These are phyloP conservation scores for Meripilus lineatus DNA, from an alignment of 1,284 basidiomycete species.

Conservation along the genomic window DNA sequence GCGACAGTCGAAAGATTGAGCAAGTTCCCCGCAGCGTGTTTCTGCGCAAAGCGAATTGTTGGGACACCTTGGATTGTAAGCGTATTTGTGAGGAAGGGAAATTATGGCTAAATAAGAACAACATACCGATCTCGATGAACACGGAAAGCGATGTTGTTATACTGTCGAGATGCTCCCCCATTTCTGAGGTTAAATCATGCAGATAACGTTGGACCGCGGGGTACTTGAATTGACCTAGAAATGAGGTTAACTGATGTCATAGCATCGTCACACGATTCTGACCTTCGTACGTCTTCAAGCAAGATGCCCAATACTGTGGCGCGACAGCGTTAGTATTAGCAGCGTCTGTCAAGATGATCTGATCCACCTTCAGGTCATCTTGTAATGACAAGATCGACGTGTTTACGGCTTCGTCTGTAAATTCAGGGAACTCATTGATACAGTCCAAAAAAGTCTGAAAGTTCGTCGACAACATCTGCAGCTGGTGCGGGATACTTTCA, in stretches of 20 bases:
- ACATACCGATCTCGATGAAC: constrained; percentile 68
- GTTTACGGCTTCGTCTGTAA: constrained; percentile 68
- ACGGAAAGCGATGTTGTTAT: constrained; percentile 59
- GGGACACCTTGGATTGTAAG: constrained; percentile 48
- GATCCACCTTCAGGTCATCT: constrained; percentile 56
- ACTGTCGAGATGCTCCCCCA: constrained; percentile 65
- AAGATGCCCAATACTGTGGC: constrained; percentile 63
- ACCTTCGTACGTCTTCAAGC: constrained; percentile 59
- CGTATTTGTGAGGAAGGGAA: constrained; percentile 1
- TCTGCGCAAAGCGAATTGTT: constrained; percentile 69
- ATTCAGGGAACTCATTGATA: constrained; percentile 71
- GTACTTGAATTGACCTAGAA: constrained; percentile 59
- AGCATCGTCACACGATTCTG: constrained; percentile 8
- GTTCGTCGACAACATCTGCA: constrained; percentile 53
- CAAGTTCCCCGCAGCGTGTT: constrained; percentile 62
- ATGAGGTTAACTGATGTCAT: neutral
- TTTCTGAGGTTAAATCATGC: constrained; percentile 62
- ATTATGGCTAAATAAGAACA: neutral
- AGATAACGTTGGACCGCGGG: constrained; percentile 68
- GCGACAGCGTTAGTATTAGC: constrained; percentile 9
- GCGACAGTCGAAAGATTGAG: constrained; percentile 70
- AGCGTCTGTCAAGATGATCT: neutral
- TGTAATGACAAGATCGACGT: constrained; percentile 60
- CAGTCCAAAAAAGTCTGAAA: constrained; percentile 61
- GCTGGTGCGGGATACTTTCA: constrained; percentile 59